phyloP scores from a whole-genome alignment of 2,329 filamentous ascomycete genomes.

The Aaosphaeria pasadenensis region DNA sequence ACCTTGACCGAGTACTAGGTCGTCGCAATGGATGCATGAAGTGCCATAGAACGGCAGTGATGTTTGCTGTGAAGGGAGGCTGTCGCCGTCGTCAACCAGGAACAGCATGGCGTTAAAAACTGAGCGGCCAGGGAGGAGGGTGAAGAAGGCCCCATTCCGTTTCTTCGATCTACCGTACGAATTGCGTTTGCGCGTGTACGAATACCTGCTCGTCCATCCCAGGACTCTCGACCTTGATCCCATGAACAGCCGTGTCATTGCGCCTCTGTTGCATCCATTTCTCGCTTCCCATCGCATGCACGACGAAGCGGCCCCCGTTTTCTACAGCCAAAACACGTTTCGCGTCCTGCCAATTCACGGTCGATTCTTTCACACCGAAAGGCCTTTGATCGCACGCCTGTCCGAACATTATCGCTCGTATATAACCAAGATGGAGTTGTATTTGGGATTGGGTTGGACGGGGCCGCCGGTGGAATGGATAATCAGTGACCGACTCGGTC shows the following conservation, averaged over 20 bases:
- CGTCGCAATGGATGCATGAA: conserved; percentile 43
- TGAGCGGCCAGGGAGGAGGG: conserved; percentile 24
- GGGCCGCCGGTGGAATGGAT: conserved; percentile 69
- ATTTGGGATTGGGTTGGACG: conserved; percentile 71
- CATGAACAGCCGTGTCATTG: conserved; percentile 62
- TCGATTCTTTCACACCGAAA: conserved; percentile 68
- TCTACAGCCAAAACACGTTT: conserved; percentile 53
- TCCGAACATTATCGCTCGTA: conserved; percentile 57
- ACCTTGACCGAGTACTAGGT: not conserved
- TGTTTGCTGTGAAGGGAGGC: conserved; percentile 22
- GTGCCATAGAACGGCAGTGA: conserved; percentile 30
- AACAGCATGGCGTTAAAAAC: conserved; percentile 4
- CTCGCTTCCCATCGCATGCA: conserved; percentile 55
- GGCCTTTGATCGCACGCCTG: conserved; percentile 66
- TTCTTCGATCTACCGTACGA: conserved; percentile 55
- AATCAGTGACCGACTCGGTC: conserved; percentile 62
- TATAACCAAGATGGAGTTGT: conserved; percentile 65
- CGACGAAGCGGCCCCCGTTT: conserved; percentile 50
- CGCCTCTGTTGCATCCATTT: conserved; percentile 61
- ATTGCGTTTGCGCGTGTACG: conserved; percentile 50
- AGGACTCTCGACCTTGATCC: conserved; percentile 65
- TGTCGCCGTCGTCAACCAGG: no score
- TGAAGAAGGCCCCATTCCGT: conserved; percentile 36
- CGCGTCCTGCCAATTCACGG: conserved; percentile 53
- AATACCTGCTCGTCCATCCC: conserved; percentile 47